Base-by-base conservation (phyloP, 768 basidiomycete genomes). In the Chiua virens region DNA sequence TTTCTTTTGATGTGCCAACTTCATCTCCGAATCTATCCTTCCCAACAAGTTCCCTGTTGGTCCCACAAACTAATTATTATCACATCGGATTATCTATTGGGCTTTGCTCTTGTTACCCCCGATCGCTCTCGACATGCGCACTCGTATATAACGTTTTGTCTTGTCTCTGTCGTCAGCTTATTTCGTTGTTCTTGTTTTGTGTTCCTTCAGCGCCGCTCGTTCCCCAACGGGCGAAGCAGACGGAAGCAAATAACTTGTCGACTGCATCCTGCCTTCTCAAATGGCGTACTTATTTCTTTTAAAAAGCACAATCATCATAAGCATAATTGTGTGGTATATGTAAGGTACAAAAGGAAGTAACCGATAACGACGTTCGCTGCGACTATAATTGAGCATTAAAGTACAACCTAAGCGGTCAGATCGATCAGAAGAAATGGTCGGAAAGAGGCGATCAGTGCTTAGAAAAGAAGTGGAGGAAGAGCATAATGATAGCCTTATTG, bases 51-150 rank as follows among this genome's bases (percentile, higher is more conserved):
- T 55, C 36, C 28, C 47, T 52, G 45, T 50, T 48, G 55, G 59
- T 57, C 49, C 57, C 45, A 65, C 65, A 69, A 56, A 61, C 57
- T 67, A 65, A 55, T 53, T 42, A 46, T 56, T 34, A 53, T 50
- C 55, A 57, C 53, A 66, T 41, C 40, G 66, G 69, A 71, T 69
- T 56, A 65, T 63, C 56, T 69, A 58, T 65, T 49, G 54, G 63
- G 54, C 55, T 60, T 58, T 69, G 65, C 57, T 67, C 54, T 50
- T 65, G 65, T 71, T 71, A 69, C 67, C 69, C 63, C 37, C 47
- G 54, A 68, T 69, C 62, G 67, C 69, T 69, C 64, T 68, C 69
- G 67, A 71, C 67, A 67, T 71, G 67, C 55, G 62, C 62, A 59
- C 55, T 59, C 59, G 53, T 69, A 59, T 58, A 59, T 58, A 66